These are phyloP conservation scores for Pleurotus sapidus DNA, from an alignment of 768 basidiomycete genomes.

Conservation along the genomic window DNA sequence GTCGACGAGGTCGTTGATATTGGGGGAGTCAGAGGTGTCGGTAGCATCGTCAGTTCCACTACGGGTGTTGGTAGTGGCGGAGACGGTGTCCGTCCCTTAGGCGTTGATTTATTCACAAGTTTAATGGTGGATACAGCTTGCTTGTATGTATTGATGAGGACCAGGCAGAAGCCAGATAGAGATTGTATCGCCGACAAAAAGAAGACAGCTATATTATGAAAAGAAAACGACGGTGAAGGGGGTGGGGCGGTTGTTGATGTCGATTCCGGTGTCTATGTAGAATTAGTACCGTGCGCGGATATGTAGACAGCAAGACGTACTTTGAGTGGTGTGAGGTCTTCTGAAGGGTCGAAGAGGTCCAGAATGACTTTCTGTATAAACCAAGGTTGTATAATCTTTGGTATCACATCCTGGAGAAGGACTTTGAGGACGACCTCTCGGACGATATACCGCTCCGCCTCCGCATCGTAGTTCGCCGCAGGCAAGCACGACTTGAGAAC, in stretches of 20 bases:
- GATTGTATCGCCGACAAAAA: slow-evolving; percentile 74
- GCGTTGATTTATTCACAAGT: slow-evolving; percentile 49
- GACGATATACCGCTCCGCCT: slow-evolving; percentile 76
- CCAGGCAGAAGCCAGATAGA: slow-evolving; percentile 66
- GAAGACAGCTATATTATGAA: slow-evolving; percentile 60
- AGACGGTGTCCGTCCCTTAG: slow-evolving; percentile 15
- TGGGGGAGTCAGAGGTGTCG: slow-evolving; percentile 13
- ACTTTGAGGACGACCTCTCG: slow-evolving; percentile 83
- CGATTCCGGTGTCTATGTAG: slow-evolving; percentile 17
- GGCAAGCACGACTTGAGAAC: slow-evolving; percentile 75
- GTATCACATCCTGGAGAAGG: slow-evolving; percentile 64
- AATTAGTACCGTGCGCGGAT: background rate
- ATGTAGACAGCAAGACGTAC: slow-evolving; percentile 18
- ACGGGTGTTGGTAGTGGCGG: slow-evolving; percentile 6
- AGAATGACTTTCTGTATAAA: slow-evolving; percentile 76
- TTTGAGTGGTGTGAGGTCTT: slow-evolving; percentile 22
- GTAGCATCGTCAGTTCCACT: background rate
- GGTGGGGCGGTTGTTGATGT: slow-evolving; percentile 22
- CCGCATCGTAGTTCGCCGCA: slow-evolving; percentile 72
- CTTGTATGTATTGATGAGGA: slow-evolving; percentile 66
- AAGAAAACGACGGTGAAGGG: slow-evolving; percentile 33
- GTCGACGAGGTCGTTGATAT: slow-evolving; percentile 17
- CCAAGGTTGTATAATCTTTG: slow-evolving; percentile 83
- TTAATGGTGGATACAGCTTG: slow-evolving; percentile 63
- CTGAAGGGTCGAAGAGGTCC: slow-evolving; percentile 54